phyloP scores from a whole-genome alignment of 1,284 basidiomycete genomes.

The Ceratobasidium sp. region DNA sequence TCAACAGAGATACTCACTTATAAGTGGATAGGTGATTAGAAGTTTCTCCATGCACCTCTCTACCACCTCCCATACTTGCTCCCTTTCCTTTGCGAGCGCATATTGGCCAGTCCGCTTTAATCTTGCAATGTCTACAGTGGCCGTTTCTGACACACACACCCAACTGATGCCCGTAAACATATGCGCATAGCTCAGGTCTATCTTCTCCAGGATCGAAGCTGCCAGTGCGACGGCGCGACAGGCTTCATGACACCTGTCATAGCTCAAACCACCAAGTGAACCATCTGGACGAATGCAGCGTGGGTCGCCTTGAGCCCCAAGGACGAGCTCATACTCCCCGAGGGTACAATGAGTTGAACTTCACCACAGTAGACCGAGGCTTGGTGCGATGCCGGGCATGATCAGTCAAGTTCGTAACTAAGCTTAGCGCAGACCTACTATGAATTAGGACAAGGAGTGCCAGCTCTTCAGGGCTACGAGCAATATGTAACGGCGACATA shows the following conservation, averaged over 20 bases:
- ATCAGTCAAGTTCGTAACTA: not conserved
- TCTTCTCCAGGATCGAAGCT: not conserved
- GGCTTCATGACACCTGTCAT: not conserved
- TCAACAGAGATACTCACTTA: not conserved
- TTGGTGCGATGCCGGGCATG: too few species aligned
- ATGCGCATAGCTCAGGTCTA: not conserved
- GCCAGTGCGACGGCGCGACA: not conserved
- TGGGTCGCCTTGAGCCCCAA: not conserved
- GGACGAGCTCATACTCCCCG: not conserved
- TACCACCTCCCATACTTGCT: not conserved
- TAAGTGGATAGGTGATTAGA: constrained; percentile 5
- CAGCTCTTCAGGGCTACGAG: constrained; percentile 4
- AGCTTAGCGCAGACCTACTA: not conserved
- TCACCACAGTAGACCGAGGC: not conserved
- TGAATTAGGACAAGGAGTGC: not conserved
- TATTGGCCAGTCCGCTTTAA: not conserved
- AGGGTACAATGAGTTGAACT: not conserved
- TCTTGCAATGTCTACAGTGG: not conserved
- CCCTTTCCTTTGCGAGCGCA: not conserved
- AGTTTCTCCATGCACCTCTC: constrained; percentile 18
- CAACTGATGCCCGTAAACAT: not conserved
- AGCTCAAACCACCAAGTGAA: not conserved
- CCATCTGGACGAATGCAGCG: not conserved
- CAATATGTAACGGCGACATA: constrained; percentile 1
- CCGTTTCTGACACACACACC: not conserved